phyloP scores from a whole-genome alignment of 257 asterid species.

The Solanum pimpinellifolium region DNA sequence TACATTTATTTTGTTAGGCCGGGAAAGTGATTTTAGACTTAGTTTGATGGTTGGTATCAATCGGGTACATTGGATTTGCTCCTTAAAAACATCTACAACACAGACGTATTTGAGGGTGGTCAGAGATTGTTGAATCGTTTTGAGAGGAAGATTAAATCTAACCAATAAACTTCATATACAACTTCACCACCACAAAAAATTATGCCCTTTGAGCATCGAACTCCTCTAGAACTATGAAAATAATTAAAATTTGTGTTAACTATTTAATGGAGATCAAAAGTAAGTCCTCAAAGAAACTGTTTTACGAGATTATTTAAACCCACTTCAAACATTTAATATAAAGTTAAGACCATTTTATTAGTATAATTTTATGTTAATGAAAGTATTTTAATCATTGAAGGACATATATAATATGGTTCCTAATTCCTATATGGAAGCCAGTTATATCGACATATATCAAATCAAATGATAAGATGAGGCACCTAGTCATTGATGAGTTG shows the following conservation, averaged over 20 bases:
- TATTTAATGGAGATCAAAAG: not conserved
- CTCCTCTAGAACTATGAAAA: not conserved
- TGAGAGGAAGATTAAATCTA: too few relatives aligned
- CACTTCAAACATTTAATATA: not conserved
- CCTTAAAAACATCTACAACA: not conserved
- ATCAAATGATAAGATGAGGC: not conserved
- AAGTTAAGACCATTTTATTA: not conserved
- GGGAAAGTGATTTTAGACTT: too few relatives aligned
- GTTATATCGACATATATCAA: not conserved
- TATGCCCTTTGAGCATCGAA: fast-evolving
- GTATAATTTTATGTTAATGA: not conserved
- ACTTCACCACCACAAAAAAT: too few relatives aligned
- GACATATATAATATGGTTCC: not conserved
- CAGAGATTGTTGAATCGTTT: too few relatives aligned
- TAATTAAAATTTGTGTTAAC: not conserved
- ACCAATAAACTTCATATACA: too few relatives aligned
- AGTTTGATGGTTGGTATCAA: not conserved
- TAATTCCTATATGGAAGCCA: not conserved
- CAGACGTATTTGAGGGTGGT: too few relatives aligned
- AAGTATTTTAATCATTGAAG: not conserved
- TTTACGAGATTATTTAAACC: too few relatives aligned
- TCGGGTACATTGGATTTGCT: too few relatives aligned
- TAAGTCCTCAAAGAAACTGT: not conserved
- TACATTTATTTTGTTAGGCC: not conserved
- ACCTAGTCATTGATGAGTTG: not conserved